Evolutionary conservation across 306 rosid species (phyloP), one percentile per base, ranked within the genome.

Genomic region (cucumber (Cucumis sativus)): DNA sequence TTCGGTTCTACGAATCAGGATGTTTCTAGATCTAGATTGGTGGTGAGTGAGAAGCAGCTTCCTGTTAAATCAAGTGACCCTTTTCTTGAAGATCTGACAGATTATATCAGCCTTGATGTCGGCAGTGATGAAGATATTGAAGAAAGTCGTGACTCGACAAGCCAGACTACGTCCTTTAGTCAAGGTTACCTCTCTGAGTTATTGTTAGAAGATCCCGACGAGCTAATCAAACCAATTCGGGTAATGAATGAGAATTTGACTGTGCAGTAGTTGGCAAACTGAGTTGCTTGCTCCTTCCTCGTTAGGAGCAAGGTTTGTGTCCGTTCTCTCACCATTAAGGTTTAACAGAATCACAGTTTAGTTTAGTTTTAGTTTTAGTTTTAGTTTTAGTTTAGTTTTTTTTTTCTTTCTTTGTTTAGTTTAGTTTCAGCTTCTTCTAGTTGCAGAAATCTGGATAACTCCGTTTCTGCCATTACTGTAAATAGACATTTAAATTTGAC

Each of bases 151-250:
- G 82, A 83, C 69, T 79, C 62, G 62, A 57, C 64, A 70, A 75
- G 74, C 20, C 77, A 80, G 83, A 87, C 49, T 74, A 79, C 84
- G 23, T 40, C 79, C 13, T 77, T 81, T 43, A 74, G 78, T 63
- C 88, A 87, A 65, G 78, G 83, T 52, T 87, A 84, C 73, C 33
- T 74, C 20, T 72, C 86, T 12, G 88, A 89, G 75, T 63, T 79
- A 10, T 78, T 85, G 18, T 57, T 84, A 56, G 90, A 88, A 33
- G 87, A 83, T 84, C 79, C 78, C 52, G 96, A 87, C 75, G 88
- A 86, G 61, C 84, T 79, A 52, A 84, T 87, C 52, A 87, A 89
- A 85, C 96, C 92, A 2, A 16, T 88, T 80, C 85, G 79, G n/a
- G 58, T 91, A 73, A 79, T 89, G 90, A 60, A 59, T 20, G 60